Evolutionary conservation across 1,284 basidiomycete genomes (phyloP), one percentile per base, ranked within the genome.

Genomic region (Rhodotorula sp.): DNA sequence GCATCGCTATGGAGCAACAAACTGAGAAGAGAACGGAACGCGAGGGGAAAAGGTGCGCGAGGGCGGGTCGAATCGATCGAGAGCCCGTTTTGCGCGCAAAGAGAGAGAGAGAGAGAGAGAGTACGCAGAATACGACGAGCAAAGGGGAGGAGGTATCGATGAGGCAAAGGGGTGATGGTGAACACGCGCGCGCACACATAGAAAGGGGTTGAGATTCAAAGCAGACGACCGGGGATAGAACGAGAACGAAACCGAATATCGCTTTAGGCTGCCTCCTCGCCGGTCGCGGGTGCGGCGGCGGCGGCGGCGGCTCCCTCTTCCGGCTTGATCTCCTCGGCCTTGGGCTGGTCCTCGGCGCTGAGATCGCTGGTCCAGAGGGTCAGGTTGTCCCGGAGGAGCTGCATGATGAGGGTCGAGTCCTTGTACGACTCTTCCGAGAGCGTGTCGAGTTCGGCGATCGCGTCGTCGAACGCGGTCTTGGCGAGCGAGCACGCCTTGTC

Each of bases 401-500:
- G 83, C 82, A 83, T 83, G 79, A 83, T 77, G 38, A 79, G 67
- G 34, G 80, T 80, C 59, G 78, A 79, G 80, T 84, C 83, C 81
- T 84, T 84, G 82, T 84, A 84, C 74, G 79, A 80, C 79, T 84
- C 83, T 76, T 84, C 83, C 49, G 80, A 81, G 50, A 84, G 81
- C 23, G 83, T 84, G 80, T 84, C 83, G 76, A 84, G 80, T 79
- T 84, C 83, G 65, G 83, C 83, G 70, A 84, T 84, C 54, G 83
- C 83, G 75, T 84, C 83, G 77, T 84, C 83, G 74, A 83, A 83
- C 18, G 83, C 83, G 77, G 83, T 82, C 79, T 83, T 83, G 76
- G 82, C 82, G 69, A 83, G 81, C 34, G 68, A 60, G 73, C 77
- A 78, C 58, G 83, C 83, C 74, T 81, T 81, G 80, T 83, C 83